phyloP scores from a whole-genome alignment of 2,329 filamentous ascomycete genomes.

The Aspergillus versicolor region DNA sequence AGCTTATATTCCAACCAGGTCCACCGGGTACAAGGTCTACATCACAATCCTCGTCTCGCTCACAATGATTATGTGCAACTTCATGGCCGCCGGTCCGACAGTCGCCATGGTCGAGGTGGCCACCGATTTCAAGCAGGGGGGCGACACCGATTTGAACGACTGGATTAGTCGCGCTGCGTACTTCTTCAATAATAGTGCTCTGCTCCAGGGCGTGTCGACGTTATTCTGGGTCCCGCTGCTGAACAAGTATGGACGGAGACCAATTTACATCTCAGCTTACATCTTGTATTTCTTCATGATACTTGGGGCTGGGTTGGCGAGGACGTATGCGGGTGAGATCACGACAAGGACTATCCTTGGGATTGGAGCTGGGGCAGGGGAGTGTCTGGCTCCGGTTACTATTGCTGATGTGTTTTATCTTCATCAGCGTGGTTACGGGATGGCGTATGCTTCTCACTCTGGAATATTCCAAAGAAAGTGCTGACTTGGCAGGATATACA shows the following conservation, averaged over 20 bases:
- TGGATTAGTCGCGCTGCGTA: conserved; percentile 41
- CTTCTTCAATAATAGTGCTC: conserved; percentile 54
- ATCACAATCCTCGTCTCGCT: conserved; percentile 18
- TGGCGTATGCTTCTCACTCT: background rate
- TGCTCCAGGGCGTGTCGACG: conserved; percentile 49
- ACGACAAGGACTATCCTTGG: conserved; percentile 32
- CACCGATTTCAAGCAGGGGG: conserved; percentile 48
- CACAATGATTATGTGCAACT: conserved; percentile 58
- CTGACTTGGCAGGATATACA: background rate
- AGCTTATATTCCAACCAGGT: background rate
- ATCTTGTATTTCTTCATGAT: conserved; percentile 34
- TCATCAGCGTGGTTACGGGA: conserved; percentile 5
- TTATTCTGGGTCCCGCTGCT: conserved; percentile 39
- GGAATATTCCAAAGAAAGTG: too few species aligned
- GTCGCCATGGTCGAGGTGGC: conserved; percentile 53
- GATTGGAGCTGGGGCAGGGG: conserved; percentile 54
- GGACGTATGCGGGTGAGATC: conserved; percentile 27
- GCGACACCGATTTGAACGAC: background rate
- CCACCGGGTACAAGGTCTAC: background rate
- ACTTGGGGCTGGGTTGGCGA: conserved; percentile 38
- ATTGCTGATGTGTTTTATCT: conserved; percentile 44
- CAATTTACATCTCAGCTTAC: conserved; percentile 19
- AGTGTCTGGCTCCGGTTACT: conserved; percentile 49
- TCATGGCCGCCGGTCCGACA: conserved; percentile 55
- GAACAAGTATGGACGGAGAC: conserved; percentile 37